phyloP scores from a whole-genome alignment of 129 eudicot species.

The Centella asiatica region DNA sequence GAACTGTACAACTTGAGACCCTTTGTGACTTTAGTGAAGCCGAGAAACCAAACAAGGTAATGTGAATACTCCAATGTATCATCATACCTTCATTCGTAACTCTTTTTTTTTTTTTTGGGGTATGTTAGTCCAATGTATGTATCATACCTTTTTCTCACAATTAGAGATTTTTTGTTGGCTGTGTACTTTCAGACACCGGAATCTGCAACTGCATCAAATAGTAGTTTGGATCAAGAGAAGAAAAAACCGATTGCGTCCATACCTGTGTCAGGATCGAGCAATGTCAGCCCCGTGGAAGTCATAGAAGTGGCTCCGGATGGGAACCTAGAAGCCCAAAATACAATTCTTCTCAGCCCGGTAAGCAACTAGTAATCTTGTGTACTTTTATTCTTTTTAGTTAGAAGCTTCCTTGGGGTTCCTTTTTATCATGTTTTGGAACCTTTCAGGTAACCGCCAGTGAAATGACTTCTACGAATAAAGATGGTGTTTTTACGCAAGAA shows the following conservation, averaged over 20 bases:
- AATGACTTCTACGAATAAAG: conserved; percentile 18
- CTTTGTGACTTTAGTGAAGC: conserved; percentile 58
- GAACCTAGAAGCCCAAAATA: conserved; percentile 10
- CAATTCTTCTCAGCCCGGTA: conserved; percentile 22
- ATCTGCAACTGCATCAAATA: conserved; percentile 15
- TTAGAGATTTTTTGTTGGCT: too few relatives aligned
- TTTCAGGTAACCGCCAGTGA: conserved; percentile 30
- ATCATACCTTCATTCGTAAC: neutral
- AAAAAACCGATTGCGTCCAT: conserved; percentile 23
- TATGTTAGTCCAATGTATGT: too few relatives aligned
- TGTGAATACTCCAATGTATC: neutral
- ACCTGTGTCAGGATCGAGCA: too few relatives aligned
- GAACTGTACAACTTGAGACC: conserved; percentile 54
- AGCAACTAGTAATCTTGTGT: neutral
- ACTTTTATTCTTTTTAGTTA: neutral
- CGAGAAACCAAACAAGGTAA: conserved; percentile 36
- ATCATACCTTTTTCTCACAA: too few relatives aligned
- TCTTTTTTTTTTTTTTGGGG: too few relatives aligned
- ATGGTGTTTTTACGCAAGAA: conserved; percentile 10
- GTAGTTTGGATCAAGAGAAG: conserved; percentile 21
- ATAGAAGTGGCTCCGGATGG: conserved; percentile 22
- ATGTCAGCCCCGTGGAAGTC: conserved; percentile 11
- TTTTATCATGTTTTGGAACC: neutral
- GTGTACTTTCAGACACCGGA: too few relatives aligned
- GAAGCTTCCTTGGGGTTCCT: neutral